Conservation (phyloP, 2,329 filamentous ascomycete genomes). For the Exophiala lecanii-corni region DNA sequence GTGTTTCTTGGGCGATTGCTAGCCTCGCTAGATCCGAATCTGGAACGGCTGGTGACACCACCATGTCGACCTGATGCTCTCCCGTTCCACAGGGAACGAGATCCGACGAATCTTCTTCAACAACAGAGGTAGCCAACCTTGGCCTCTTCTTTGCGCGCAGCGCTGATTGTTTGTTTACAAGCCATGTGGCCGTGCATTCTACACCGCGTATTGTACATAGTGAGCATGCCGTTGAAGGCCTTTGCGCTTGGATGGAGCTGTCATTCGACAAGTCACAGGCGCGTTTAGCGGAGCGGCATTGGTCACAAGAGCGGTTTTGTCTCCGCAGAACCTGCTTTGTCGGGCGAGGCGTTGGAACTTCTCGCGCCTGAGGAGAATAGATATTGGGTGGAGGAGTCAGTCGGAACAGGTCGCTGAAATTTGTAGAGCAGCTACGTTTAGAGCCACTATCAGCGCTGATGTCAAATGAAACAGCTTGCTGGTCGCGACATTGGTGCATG, state of each 20-base stretch:
- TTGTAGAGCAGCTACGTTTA: too few species aligned
- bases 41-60: neutral
- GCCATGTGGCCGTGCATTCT: constrained; percentile 4
- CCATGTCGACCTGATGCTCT: neutral
- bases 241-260: neutral
- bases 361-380: too few species aligned
- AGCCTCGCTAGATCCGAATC: constrained; percentile 1
- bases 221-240: neutral
- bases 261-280: constrained; percentile 1
- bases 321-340: constrained; percentile 1
- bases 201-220: neutral
- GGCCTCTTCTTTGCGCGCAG: neutral
- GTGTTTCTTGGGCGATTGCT: neutral
- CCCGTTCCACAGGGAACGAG: neutral
- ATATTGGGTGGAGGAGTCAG: too few species aligned
- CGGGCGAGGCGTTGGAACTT: neutral
- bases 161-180: constrained; percentile 1
- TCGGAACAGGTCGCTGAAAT: too few species aligned
- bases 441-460: too few species aligned
- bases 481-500: too few species aligned
- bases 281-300: constrained; percentile 1
- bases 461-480: too few species aligned
- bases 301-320: constrained; percentile 5
- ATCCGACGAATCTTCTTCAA: neutral
- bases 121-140: too few species aligned